Evolutionary conservation across 345 rosid species (phyloP), one percentile per base, ranked within the genome.

Genomic region (Dimocarpus longan): DNA sequence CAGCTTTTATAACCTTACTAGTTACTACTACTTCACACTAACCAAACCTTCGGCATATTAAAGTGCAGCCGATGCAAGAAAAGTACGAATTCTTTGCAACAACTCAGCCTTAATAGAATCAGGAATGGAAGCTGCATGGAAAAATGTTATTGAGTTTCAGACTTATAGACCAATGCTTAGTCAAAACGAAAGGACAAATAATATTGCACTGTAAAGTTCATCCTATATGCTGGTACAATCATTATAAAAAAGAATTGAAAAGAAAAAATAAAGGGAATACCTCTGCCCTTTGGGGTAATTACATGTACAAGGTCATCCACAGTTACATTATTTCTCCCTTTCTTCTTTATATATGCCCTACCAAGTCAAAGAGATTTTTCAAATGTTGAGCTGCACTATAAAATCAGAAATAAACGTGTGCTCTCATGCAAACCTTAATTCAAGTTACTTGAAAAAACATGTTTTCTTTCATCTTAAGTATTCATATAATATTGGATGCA

Each of bases 251-350:
- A 13, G 5, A 28, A 62, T 42, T 42, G 46, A 68, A 8, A 28
- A 13, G 6, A 42, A 10, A n/a, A 39, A 15, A 40, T 18, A 15
- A 65, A 74, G 39, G 22, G 40, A 50, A 39, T 62, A 92, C 98
- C 97, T 92, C 98, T 91, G 82, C 97, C 98, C 85, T 89, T 90
- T 0, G 97, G 95, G 24, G 97, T 91, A 62, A 95, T 91, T 22
- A 86, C 89, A 77, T 90, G 88, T 26, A 93, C 86, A 37, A 95
- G 93, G 74, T 93, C 97, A 84, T 95, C 98, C 21, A 93, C 89
- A 13, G 92, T 90, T 10, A 93, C 93, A 75, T 89, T 90, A 79
- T 85, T 91, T 80, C 91, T 88, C 15, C 95, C 97, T 82, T 91
- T 91, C 88, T 94, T 88, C 91, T 84, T 88, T 54, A 81, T 83